A percentile compares a stretch with the other conserved stretches of the same genome.
These are phyloP conservation scores for Psophocarpus tetragonolobus DNA, from an alignment of 306 rosid species.

Conservation along the genomic window DNA sequence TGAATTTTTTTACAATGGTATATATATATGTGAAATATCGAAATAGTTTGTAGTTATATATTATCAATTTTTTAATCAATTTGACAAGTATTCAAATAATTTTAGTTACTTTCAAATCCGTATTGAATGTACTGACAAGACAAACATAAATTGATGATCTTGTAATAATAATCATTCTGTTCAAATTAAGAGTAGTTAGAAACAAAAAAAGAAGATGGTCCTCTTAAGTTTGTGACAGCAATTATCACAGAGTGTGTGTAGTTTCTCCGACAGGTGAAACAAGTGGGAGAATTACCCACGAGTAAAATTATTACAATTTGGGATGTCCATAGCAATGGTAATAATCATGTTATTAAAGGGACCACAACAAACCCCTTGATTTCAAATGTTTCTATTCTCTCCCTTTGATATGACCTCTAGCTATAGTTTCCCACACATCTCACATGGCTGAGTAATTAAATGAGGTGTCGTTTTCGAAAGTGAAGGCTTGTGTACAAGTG, in stretches of 20 bases:
- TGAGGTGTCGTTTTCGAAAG: conserved; percentile 41
- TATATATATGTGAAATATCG: not conserved
- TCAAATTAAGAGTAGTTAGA: not conserved
- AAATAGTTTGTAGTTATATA: not conserved
- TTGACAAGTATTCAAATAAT: not conserved
- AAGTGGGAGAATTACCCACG: conserved; percentile 27
- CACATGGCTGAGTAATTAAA: conserved; percentile 32
- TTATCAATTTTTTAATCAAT: conserved; percentile 1
- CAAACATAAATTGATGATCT: conserved; percentile 2
- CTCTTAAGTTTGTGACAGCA: not conserved
- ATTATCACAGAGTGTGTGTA: conserved; percentile 24
- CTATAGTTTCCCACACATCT: conserved; percentile 16
- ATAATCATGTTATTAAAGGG: conserved; percentile 38
- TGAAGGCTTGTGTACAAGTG: conserved; percentile 36
- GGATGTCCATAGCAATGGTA: not conserved
- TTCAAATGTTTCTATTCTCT: conserved; percentile 51
- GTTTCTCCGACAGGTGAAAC: conserved; percentile 33
- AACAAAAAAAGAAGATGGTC: not conserved
- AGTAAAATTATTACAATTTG: conserved; percentile 24
- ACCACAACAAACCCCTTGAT: conserved; percentile 40
- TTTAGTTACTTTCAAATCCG: not conserved
- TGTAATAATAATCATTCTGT: not conserved
- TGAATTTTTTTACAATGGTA: not conserved
- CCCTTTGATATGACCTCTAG: conserved; percentile 38
- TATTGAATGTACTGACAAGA: not conserved